Evolutionary conservation across 768 basidiomycete species (phyloP).

Genomic region (Tricholoma furcatifolium): DNA sequence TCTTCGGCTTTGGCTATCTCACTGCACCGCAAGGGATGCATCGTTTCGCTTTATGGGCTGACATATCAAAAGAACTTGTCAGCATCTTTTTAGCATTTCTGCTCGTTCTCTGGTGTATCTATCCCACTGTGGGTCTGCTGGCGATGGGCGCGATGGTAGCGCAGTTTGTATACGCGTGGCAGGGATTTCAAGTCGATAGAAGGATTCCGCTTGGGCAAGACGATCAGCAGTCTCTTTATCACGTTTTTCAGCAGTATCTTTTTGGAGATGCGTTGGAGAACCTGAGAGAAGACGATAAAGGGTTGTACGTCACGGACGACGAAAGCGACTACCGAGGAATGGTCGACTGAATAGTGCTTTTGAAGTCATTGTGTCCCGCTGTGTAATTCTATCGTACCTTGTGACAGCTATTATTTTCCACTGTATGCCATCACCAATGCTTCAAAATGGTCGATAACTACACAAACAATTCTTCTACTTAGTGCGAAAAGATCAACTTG

Average conservation of each 20-base stretch:
- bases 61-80: slow-evolving; percentile 36
- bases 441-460: too few relatives aligned
- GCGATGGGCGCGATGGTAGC: slow-evolving; percentile 24
- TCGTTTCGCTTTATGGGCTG: slow-evolving; percentile 41
- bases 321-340: background rate
- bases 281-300: slow-evolving; percentile 12
- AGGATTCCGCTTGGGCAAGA: slow-evolving; percentile 38
- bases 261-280: slow-evolving; percentile 2
- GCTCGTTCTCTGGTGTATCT: slow-evolving; percentile 25
- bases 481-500: too few relatives aligned
- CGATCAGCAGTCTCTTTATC: slow-evolving; percentile 37
- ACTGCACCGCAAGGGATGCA: slow-evolving; percentile 29
- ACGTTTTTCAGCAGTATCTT: slow-evolving; percentile 16
- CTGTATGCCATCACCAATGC: too few relatives aligned
- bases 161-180: slow-evolving; percentile 35
- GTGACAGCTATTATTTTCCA: too few relatives aligned
- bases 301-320: slow-evolving; percentile 9
- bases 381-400: slow-evolving; percentile 25
- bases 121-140: slow-evolving; percentile 24
- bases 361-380: background rate
- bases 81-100: slow-evolving; percentile 34
- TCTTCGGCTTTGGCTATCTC: slow-evolving; percentile 34
- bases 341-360: background rate
- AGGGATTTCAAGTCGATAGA: slow-evolving; percentile 31
- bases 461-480: too few relatives aligned